phyloP scores from a whole-genome alignment of 805 yeast genomes.

The Groenewaldozyma tartarivorans region DNA sequence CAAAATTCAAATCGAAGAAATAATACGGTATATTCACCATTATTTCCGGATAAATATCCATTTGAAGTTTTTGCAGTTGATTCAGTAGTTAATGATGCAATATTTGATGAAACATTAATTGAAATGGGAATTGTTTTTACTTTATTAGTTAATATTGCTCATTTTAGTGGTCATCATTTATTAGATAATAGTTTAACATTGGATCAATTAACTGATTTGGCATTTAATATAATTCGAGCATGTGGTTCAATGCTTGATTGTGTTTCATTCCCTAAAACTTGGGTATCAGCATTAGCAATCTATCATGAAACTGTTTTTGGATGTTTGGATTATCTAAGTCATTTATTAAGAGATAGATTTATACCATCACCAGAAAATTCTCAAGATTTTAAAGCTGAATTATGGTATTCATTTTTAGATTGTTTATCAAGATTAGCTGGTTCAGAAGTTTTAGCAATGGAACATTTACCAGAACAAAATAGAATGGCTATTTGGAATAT shows the following conservation, averaged over 20 bases:
- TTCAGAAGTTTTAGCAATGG: conserved; percentile 59
- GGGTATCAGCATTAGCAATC: conserved; percentile 51
- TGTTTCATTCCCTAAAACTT: conserved; percentile 37
- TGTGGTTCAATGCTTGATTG: conserved; percentile 22
- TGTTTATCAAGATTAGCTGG: conserved; percentile 49
- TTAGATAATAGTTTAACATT: conserved; percentile 18
- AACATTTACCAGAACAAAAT: conserved; percentile 63
- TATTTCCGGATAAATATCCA: conserved; percentile 61
- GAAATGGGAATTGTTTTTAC: conserved; percentile 55
- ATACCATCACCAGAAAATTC: conserved; percentile 44
- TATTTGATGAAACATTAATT: conserved; percentile 58
- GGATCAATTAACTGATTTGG: conserved; percentile 21
- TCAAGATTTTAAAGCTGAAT: conserved; percentile 44
- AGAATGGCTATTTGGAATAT: conserved; percentile 58
- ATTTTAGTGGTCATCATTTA: conserved; percentile 15
- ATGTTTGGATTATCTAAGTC: conserved; percentile 30
- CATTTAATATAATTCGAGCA: conserved; percentile 20
- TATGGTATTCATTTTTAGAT: conserved; percentile 63
- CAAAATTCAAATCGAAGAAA: conserved; percentile 44
- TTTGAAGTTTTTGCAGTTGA: conserved; percentile 58
- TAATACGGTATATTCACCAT: conserved; percentile 43
- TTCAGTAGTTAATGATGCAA: conserved; percentile 60
- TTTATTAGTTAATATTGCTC: conserved; percentile 19
- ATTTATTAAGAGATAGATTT: conserved; percentile 40
- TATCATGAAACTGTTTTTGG: conserved; percentile 24